Conservation (phyloP, 2,329 filamentous ascomycete species). For the Geosmithia putterillii region DNA sequence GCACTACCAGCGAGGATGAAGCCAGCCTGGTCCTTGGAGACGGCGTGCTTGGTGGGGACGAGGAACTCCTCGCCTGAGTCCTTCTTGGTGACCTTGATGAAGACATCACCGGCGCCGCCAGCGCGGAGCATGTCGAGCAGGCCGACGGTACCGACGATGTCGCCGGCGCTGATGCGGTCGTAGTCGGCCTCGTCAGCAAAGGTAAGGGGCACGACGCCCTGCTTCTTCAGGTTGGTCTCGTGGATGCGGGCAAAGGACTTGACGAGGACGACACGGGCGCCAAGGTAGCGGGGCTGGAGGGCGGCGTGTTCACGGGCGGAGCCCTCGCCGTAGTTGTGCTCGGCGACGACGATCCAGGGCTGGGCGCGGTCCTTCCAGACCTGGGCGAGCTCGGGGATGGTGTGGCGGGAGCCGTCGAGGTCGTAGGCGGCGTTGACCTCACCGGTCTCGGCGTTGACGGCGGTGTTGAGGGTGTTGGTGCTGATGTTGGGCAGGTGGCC, state of each 20-base stretch:
- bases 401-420: slow-evolving; percentile 57
- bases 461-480: slow-evolving; percentile 93
- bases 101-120: slow-evolving; percentile 67
- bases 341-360: slow-evolving; percentile 88
- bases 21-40: slow-evolving; percentile 79
- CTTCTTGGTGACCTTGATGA: slow-evolving; percentile 49
- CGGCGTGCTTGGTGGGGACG: slow-evolving; percentile 73
- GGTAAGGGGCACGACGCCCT: slow-evolving; percentile 88
- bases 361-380: slow-evolving; percentile 66
- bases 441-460: slow-evolving; percentile 80
- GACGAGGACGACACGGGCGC: slow-evolving; percentile 68
- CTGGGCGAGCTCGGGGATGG: slow-evolving; percentile 79
- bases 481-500: slow-evolving; percentile 96
- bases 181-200: slow-evolving; percentile 86
- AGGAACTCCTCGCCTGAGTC: slow-evolving; percentile 49
- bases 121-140: slow-evolving; percentile 69
- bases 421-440: slow-evolving; percentile 93
- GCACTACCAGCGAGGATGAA: slow-evolving; percentile 93
- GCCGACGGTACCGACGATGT: slow-evolving; percentile 72
- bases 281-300: slow-evolving; percentile 81
- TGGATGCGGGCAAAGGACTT: slow-evolving; percentile 90
- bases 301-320: slow-evolving; percentile 83
- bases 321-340: slow-evolving; percentile 95
- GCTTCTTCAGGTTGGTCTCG: slow-evolving; percentile 94
- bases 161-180: slow-evolving; percentile 69